Base-by-base conservation (phyloP, 495 filamentous ascomycete genomes). In the Choiromyces venosus region DNA sequence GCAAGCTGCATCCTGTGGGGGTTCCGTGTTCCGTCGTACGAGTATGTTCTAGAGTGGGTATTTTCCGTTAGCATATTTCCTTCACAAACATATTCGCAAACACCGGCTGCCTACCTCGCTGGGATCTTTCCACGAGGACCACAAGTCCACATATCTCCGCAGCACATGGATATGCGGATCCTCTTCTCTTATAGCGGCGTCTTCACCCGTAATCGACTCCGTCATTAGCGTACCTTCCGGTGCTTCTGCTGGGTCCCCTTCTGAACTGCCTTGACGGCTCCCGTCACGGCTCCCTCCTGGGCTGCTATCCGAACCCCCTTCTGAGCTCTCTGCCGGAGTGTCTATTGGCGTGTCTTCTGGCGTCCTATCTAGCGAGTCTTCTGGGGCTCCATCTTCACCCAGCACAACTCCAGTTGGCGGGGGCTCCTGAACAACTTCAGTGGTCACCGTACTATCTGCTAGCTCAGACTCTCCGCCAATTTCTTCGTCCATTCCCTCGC, bases 111-210 rank as follows among this genome's bases (percentile, higher is more conserved):
- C 52, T 72, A 81, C 79, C 72, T 90, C 87, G 37, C 86, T 87
- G 6, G 91, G 90, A 73, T 94, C 92, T 65, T 89, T 90, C 76
- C 91, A 89, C 37, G 88, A 89, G 37, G 86, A 85, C 95, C 95
- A 99, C 44, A 97, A 87, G 37, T 87, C 84, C 67, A 97, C 83
- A 74, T 89, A 93, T 78, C 88, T 92, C 39, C 86, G 86, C 18
- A 97, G 37, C 39, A 80, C 64, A 25, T 70, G 52, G n/a, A 72
- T 80, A 67, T 80, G 74, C 67, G 64, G 76, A 68, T 78, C 76
- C 70, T 76, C 71, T 68, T 71, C 76, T 73, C 56, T 44, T 66
- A 38, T 36, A 37, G 46, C 72, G 70, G 65, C 66, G 66, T 25
- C 67, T 67, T 76, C 70, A 38, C 71, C 61, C 40, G 70, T 76